Percentiles rank a stretch among this genome's conserved stretches.
phyloP scores from a whole-genome alignment of 73 alveolate species.

The Tetrahymena borealis region DNA sequence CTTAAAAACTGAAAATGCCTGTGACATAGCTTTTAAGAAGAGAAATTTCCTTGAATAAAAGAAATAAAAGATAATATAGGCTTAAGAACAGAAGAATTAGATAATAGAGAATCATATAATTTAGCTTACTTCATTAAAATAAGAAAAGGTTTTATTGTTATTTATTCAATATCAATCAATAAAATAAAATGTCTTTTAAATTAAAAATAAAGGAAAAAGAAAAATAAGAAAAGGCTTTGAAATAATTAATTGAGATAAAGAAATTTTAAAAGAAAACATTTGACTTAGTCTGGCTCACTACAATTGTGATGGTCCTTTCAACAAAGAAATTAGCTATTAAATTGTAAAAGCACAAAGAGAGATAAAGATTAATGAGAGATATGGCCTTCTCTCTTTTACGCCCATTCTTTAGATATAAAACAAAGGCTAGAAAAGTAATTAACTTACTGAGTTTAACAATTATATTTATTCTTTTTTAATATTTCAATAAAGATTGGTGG shows the following conservation, averaged over 20 bases:
- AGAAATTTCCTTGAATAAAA: neutral
- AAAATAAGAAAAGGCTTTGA: neutral
- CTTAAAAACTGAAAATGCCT: neutral
- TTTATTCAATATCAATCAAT: neutral
- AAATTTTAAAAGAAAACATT: neutral
- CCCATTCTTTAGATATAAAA: neutral
- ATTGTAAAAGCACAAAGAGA: neutral
- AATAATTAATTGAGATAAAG: neutral
- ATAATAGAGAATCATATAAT: neutral
- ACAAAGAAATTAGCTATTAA: neutral
- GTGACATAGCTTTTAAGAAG: neutral
- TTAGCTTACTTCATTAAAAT: neutral
- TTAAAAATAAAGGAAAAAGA: neutral
- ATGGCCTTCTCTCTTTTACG: neutral
- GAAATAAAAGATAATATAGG: neutral
- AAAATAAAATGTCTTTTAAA: neutral
- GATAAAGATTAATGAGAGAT: neutral
- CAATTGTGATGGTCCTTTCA: neutral
- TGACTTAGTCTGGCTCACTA: neutral
- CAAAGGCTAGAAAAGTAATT: neutral
- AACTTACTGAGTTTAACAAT: neutral
- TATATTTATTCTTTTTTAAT: neutral
- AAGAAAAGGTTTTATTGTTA: neutral
- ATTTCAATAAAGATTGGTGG: neutral
- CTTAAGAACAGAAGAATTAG: neutral